A percentile compares a stretch with the other conserved stretches of the same genome.
phyloP scores from a whole-genome alignment of 208 protist species.

The Vickermania ingenoplastis region DNA sequence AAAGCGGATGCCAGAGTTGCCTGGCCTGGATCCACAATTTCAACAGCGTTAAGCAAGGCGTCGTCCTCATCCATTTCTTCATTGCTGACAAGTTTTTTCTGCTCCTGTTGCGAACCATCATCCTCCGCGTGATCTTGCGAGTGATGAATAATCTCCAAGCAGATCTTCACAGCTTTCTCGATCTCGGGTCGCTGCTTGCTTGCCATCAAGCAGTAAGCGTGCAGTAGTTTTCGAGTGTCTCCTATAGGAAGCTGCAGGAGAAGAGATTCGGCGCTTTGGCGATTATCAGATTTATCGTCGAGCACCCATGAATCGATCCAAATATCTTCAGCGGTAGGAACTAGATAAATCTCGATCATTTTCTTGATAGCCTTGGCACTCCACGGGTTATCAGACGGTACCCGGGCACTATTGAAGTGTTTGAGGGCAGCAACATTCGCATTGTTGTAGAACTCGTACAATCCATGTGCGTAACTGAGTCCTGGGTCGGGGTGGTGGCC shows the following conservation, averaged over 20 bases:
- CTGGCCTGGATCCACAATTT: slow-evolving; percentile 11
- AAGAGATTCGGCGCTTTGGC: slow-evolving; percentile 72
- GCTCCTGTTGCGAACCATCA: slow-evolving; percentile 1
- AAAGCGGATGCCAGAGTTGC: slow-evolving; percentile 30
- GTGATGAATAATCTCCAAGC: slow-evolving; percentile 27
- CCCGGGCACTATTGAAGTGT: slow-evolving; percentile 80
- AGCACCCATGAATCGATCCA: slow-evolving; percentile 44
- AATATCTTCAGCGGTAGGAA: slow-evolving; percentile 71
- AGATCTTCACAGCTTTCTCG: slow-evolving; percentile 70
- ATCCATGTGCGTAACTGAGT: slow-evolving; percentile 74
- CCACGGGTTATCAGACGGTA: slow-evolving; percentile 73
- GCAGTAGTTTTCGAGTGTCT: slow-evolving; percentile 55
- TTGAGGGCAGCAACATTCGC: slow-evolving; percentile 83
- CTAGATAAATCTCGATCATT: slow-evolving; percentile 95
- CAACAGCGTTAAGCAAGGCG: slow-evolving; percentile 9
- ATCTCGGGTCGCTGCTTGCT: slow-evolving; percentile 40
- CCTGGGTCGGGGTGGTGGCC: slow-evolving; percentile 56
- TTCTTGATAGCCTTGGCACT: slow-evolving; percentile 58
- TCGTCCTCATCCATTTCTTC: slow-evolving; percentile 39
- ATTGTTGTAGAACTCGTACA: slow-evolving; percentile 67
- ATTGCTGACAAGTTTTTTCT: slow-evolving; percentile 7
- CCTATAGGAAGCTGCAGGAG: slow-evolving; percentile 62
- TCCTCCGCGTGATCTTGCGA: slow-evolving; percentile 5
- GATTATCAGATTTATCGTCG: slow-evolving; percentile 45
- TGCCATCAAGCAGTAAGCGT: slow-evolving; percentile 67